Evolutionary conservation across 202 grass and related monocot species (phyloP).

Genomic region (Musa balbisiana): DNA sequence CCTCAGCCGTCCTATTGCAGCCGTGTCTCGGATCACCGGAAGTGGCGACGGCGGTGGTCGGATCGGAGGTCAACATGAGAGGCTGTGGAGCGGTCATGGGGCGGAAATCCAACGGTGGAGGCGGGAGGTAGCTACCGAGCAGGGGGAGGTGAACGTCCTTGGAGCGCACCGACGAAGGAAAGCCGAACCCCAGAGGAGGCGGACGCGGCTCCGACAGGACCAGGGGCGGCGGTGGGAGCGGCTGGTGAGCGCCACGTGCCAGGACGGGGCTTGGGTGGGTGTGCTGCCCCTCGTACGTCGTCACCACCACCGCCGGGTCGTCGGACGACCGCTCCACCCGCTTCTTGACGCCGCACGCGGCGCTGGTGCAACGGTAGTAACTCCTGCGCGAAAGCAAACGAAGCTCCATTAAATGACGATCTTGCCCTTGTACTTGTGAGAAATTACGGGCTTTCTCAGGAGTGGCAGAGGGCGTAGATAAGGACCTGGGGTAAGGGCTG

Average conservation of each 20-base stretch:
- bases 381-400: background rate
- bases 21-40: background rate
- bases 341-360: slow-evolving; percentile 20
- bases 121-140: slow-evolving; percentile 8
- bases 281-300: slow-evolving; percentile 22
- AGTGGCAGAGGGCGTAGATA: background rate
- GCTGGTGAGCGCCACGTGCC: background rate
- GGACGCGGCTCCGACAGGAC: background rate
- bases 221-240: background rate
- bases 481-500: slow-evolving; percentile 19
- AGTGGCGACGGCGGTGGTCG: too few relatives aligned
- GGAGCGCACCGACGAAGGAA: background rate
- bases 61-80: background rate
- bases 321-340: slow-evolving; percentile 22
- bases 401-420: background rate
- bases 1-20: background rate
- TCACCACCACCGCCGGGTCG: slow-evolving; percentile 13
- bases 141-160: background rate
- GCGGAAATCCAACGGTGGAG: background rate
- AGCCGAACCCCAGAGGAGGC: background rate
- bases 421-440: too few relatives aligned
- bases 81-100: background rate
- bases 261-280: slow-evolving; percentile 3
- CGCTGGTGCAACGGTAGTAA: slow-evolving; percentile 27
- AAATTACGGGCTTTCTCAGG: background rate